Evolutionary conservation across 371 early-diverging fungal species (phyloP).

Genomic region (Encephalitozoon intestinalis): DNA sequence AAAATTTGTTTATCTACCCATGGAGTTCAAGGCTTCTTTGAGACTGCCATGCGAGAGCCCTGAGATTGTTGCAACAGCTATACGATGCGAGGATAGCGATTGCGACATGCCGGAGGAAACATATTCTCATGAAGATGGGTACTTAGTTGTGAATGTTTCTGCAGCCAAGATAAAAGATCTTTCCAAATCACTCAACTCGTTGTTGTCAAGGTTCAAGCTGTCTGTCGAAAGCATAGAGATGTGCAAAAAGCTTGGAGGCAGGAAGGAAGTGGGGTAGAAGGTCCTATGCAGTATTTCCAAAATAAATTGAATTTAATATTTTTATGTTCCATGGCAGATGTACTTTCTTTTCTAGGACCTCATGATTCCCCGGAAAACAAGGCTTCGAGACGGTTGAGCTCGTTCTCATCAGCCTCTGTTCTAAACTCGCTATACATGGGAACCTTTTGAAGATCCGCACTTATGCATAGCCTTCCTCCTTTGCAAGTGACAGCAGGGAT

Average conservation of each 20-base stretch:
- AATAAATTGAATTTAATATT: background rate
- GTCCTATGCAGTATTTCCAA: background rate
- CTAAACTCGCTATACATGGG: background rate
- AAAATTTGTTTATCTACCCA: background rate
- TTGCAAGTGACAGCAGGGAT: constrained; percentile 10
- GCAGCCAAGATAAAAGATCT: background rate
- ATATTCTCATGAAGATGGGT: background rate
- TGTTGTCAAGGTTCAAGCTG: background rate
- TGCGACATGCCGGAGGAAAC: background rate
- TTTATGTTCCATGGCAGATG: no score
- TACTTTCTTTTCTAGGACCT: background rate
- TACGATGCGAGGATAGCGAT: background rate
- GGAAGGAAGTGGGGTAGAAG: background rate
- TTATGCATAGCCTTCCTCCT: constrained; percentile 6
- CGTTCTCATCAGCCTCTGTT: background rate
- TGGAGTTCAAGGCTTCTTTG: background rate
- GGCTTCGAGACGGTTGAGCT: constrained; percentile 25
- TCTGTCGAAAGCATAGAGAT: background rate
- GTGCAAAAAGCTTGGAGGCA: background rate
- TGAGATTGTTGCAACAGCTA: background rate
- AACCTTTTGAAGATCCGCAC: background rate
- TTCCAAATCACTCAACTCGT: background rate
- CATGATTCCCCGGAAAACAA: background rate
- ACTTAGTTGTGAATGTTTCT: background rate
- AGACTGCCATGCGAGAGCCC: background rate